Percentiles rank a stretch among this genome's conserved stretches.
Conservation (phyloP, 1,284 basidiomycete species). For the Porogramme epimiltina region DNA sequence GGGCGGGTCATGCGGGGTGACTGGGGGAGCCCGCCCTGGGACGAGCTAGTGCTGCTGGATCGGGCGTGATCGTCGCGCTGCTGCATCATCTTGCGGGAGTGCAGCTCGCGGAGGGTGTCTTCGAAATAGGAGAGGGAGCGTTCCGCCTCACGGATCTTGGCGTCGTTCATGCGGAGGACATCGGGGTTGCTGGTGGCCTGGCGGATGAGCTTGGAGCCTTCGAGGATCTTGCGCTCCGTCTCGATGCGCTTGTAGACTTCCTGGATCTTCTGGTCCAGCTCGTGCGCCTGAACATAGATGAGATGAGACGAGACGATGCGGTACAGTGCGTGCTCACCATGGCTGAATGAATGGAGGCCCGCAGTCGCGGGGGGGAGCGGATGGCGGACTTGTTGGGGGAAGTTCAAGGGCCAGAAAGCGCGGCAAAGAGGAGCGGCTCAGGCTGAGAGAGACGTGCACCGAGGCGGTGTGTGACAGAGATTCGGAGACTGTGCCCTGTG, state of each 20-base stretch:
- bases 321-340: conserved; percentile 24
- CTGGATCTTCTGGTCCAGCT: conserved; percentile 90
- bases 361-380: conserved; percentile 19
- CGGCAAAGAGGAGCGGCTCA: conserved; percentile 7
- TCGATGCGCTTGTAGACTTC: conserved; percentile 90
- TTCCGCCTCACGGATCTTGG: conserved; percentile 88
- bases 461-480: conserved; percentile 3
- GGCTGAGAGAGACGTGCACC: conserved; percentile 12
- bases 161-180: conserved; percentile 80
- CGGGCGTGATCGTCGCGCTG: conserved; percentile 57
- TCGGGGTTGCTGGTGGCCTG: conserved; percentile 87
- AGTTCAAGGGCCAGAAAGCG: conserved; percentile 2
- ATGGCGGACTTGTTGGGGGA: conserved; percentile 8
- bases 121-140: conserved; percentile 88
- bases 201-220: conserved; percentile 80
- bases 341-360: conserved; percentile 21
- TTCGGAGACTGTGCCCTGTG: no score
- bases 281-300: conserved; percentile 39
- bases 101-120: conserved; percentile 82
- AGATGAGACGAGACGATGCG: conserved; percentile 4
- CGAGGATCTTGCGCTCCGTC: conserved; percentile 91
- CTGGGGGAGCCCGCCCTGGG: conserved; percentile 33
- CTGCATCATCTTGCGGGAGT: conserved; percentile 71
- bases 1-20: conserved; percentile 37
- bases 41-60: conserved; percentile 42